Percentiles rank a stretch among this genome's conserved stretches.
These are phyloP conservation scores for Rhododendron kiyosumense DNA, from an alignment of 148 eudicot species.

Conservation along the genomic window DNA sequence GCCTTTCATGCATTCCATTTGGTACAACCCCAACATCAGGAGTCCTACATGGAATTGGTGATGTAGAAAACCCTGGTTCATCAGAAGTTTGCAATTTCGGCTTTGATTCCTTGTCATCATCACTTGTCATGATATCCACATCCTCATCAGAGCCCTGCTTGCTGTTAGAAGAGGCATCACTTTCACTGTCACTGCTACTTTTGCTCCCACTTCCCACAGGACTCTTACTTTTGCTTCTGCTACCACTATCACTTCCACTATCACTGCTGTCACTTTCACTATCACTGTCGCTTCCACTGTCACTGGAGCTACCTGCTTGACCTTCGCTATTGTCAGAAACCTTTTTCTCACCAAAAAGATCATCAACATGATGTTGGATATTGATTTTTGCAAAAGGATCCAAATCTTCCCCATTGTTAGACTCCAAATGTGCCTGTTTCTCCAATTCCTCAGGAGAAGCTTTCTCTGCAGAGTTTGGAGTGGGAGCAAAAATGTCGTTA, in stretches of 20 bases:
- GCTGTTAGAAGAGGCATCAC: constrained; percentile 88
- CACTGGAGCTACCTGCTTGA: constrained; percentile 53
- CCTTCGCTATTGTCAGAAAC: constrained; percentile 48
- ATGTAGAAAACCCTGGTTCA: constrained; percentile 29
- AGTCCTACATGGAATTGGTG: constrained; percentile 36
- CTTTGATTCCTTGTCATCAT: constrained; percentile 66
- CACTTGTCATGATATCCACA: constrained; percentile 74
- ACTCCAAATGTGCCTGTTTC: constrained; percentile 36
- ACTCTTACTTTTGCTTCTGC: constrained; percentile 78
- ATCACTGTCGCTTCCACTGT: constrained; percentile 67
- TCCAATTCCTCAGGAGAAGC: constrained; percentile 30
- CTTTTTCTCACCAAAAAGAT: constrained; percentile 57
- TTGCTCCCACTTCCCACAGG: constrained; percentile 65
- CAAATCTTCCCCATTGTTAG: constrained; percentile 39
- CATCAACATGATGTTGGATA: constrained; percentile 44
- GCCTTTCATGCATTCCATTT: constrained; percentile 34
- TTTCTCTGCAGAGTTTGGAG: constrained; percentile 24
- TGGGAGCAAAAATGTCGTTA: constrained; percentile 30
- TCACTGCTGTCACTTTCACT: constrained; percentile 65
- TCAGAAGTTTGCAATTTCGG: constrained; percentile 35
- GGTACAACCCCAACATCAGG: constrained; percentile 33
- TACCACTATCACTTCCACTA: constrained; percentile 60
- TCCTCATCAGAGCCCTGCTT: constrained; percentile 93
- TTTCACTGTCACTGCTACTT: constrained; percentile 90
- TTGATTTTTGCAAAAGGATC: constrained; percentile 43